Base-by-base conservation (phyloP, 2,329 filamentous ascomycete species). In the Xylaria sp. region DNA sequence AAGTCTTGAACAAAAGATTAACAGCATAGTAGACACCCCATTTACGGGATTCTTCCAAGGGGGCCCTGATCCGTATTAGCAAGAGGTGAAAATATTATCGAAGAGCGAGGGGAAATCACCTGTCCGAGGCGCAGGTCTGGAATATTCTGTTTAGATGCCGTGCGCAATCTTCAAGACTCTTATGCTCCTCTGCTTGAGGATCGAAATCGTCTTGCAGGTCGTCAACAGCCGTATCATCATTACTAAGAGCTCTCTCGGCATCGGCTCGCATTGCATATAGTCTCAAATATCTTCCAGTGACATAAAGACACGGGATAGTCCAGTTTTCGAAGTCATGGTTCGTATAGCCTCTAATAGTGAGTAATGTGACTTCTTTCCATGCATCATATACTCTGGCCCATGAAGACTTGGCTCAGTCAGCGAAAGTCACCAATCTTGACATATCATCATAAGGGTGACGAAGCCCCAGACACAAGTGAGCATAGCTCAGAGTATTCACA, bases 11-110 rank as follows among this genome's bases (percentile, higher is more conserved):
- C 15, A 97, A 85, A 8, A 99, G 86, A 77, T 97, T 98, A 76
- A 94, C 93, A 72, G 95, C 91, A 79, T 94, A 94, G 83, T 99
- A 99, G 56, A 97, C 92, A 7, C 93, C 97, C 96, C 96, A 99
- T 87, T 98, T 99, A 63, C 96, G 90, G 9, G 95, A 97, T 75
- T 97, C 92, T 76, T 94, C 90, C 52, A 97, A 83, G 15, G 92
- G 90, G 68, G 92, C 92, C 80, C 93, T 95, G 75, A 62, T 63
- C 55, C 68, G 67, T 68, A 63, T 76, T 45, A 77, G 75, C 57
- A 5, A 58, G 15, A 60, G 43, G 8, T 25, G 12, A 0, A 43
- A 43, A 32, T 12, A 39, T 10, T 6, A 52, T 43, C 13, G 34
- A 25, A 15, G 39, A 60, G 34, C 28, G 4, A 46, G 9, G 15